A percentile compares a stretch with the other conserved stretches of the same genome.
phyloP scores from a whole-genome alignment of 345 rosid species.

The Kandelia obovata region DNA sequence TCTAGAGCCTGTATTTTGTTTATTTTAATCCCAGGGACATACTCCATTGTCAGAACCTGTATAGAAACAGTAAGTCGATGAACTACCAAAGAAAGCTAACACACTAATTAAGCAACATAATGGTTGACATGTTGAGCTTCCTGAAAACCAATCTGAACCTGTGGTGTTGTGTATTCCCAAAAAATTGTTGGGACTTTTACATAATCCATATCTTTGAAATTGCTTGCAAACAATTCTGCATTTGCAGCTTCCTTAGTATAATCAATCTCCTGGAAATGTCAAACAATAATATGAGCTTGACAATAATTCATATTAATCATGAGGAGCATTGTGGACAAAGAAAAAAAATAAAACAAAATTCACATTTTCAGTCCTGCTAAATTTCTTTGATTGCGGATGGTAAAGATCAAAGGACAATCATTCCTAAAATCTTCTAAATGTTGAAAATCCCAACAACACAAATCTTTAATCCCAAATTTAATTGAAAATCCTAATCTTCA shows the following conservation, averaged over 20 bases:
- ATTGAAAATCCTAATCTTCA: too few relatives aligned
- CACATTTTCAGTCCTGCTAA: too few relatives aligned
- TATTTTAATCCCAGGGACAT: constrained; percentile 98
- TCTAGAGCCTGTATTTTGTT: constrained; percentile 86
- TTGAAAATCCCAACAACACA: too few relatives aligned
- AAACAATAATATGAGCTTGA: constrained; percentile 3
- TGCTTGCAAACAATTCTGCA: constrained; percentile 84
- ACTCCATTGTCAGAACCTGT: constrained; percentile 94
- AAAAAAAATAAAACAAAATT: too few relatives aligned
- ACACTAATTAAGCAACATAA: background rate
- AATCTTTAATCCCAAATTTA: too few relatives aligned
- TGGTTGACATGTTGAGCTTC: background rate
- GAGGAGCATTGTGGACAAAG: too few relatives aligned
- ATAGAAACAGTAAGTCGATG: constrained; percentile 16
- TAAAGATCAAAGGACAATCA: too few relatives aligned
- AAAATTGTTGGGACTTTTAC: constrained; percentile 81
- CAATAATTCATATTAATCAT: too few relatives aligned
- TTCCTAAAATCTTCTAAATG: too few relatives aligned
- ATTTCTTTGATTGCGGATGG: too few relatives aligned
- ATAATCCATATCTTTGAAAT: constrained; percentile 76
- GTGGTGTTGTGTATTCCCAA: constrained; percentile 92
- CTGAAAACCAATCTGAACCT: constrained; percentile 39
- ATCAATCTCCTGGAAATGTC: constrained; percentile 77
- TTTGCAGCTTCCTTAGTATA: constrained; percentile 96
- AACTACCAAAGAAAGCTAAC: background rate